Evolutionary conservation across 2,329 filamentous ascomycete species (phyloP).

Genomic region (Parafenestella ontariensis): DNA sequence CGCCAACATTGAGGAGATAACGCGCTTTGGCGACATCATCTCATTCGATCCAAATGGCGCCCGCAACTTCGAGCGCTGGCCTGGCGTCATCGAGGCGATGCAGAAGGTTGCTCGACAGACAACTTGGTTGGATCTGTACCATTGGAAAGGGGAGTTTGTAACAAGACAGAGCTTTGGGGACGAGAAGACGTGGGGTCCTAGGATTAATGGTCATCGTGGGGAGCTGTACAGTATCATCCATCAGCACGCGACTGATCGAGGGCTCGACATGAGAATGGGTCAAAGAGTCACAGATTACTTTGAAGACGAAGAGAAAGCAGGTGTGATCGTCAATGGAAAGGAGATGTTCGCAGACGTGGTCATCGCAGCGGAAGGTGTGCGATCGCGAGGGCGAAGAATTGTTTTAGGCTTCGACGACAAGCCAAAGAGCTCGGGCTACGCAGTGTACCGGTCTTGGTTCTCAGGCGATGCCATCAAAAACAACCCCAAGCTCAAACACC

Average conservation of each 20-base stretch:
- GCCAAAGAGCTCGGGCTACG: constrained; percentile 61
- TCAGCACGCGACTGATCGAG: constrained; percentile 60
- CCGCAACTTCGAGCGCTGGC: constrained; percentile 63
- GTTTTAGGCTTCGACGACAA: constrained; percentile 61
- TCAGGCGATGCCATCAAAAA: constrained; percentile 32
- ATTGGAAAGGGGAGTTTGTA: constrained; percentile 68
- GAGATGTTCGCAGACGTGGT: constrained; percentile 57
- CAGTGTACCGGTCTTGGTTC: constrained; percentile 59
- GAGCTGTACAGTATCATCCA: constrained; percentile 66
- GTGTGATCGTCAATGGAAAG: constrained; percentile 59
- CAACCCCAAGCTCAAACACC: constrained; percentile 36
- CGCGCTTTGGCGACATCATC: constrained; percentile 67
- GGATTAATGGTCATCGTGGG: constrained; percentile 67
- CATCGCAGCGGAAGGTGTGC: constrained; percentile 61
- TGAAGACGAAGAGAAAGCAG: constrained; percentile 60
- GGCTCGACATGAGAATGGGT: constrained; percentile 62
- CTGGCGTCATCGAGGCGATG: constrained; percentile 57
- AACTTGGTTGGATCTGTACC: constrained; percentile 66
- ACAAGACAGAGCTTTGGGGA: constrained; percentile 58
- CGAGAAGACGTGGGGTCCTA: constrained; percentile 54
- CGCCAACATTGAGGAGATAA: constrained; percentile 60
- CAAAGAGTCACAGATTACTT: constrained; percentile 62
- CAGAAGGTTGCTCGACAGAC: constrained; percentile 59
- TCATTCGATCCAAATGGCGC: constrained; percentile 67
- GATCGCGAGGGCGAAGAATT: constrained; percentile 59